Base-by-base conservation (phyloP, 2,329 filamentous ascomycete species). In the Pochonia chlamydosporia region DNA sequence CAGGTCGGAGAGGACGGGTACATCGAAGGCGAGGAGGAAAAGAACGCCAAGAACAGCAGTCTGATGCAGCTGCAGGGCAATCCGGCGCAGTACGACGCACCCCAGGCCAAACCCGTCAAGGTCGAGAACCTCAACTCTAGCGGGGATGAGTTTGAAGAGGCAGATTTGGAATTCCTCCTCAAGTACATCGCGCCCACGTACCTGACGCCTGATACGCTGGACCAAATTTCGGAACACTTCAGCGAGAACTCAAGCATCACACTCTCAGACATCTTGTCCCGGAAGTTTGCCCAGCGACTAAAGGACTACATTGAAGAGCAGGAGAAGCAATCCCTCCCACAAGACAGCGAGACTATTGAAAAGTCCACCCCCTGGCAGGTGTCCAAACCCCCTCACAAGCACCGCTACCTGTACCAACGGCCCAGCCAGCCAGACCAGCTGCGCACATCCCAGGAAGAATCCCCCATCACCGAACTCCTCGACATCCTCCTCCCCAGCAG, bases 1-100 rank as follows among this genome's bases (percentile, higher is more conserved):
- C 93, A 99, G 68, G 71, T 87, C 56, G 92, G 92, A 47, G 93
- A 99, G 66, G 89, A 95, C 23, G 93, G 93, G 37, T 99, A 86
- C 58, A 82, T 95, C 56, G 74, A 87, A 62, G 93, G 92, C 4
- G 77, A 93, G 46, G 92, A 97, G 65, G 89, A 95, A 71, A 87
- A 85, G 63, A 81, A 95, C 53, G 89, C 88, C 11, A 85, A 89
- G 64, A 89, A 89, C 67, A 97, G 91, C 66, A 91, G 90, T 59
- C 76, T 97, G 54, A 89, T 90, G 68, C 92, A 97, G 69, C 74
- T 99, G 24, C 89, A 96, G 68, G 89, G 91, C 56, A 89, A 95
- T 59, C 88, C 87, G 3, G 91, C 95, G 58, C 82, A 88, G 60
- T 93, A 96, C 62, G 93, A 99, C 64, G 76, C 81, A 54, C 92